Base-by-base conservation (phyloP, 495 filamentous ascomycete species). In the Tricharina praecox region DNA sequence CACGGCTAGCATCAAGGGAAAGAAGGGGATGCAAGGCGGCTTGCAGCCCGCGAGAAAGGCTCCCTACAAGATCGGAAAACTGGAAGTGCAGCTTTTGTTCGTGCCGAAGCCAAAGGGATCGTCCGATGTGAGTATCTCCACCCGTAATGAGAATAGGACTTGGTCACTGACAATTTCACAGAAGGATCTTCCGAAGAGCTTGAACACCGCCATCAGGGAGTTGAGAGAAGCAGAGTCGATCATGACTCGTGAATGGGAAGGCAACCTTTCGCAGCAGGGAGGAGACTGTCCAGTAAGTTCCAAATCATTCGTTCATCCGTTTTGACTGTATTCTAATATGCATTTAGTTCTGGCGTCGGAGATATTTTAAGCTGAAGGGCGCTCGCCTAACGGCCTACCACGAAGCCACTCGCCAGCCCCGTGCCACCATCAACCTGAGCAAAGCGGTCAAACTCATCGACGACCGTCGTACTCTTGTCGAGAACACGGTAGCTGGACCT, bases 151-250 rank as follows among this genome's bases (percentile, higher is more conserved):
- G 7, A 5, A 5, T 32, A 32, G 13, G 5, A 32, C 10, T 13
- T 32, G 7, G 28, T 28, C 45, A 39, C 51, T 59, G 50, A 59
- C 26, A 55, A 24, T 53, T n/a, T 9, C 19, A n/a, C 32, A 60
- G 58, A 61, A 93, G 25, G 90, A 95, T 53, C 93, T 96, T 81
- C 90, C 90, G 13, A 93, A 94, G 75, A 95, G 87, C 65, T 93
- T 97, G 85, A 88, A 82, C 59, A 77, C 79, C 33, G 92, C 85
- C 60, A 82, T 96, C 51, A 72, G 90, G 10, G 88, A 96, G 67
- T 73, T 97, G 67, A 81, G 79, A 53, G 83, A 88, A 34, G 86
- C 87, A 8, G 83, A 92, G 58, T 78, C 75, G 53, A 69, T 77
- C 45, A 71, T 78, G 23, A 65, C 77, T 25, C 76, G 78, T 33